phyloP scores from a whole-genome alignment of 2,329 filamentous ascomycete species.

The Aspergillus ibericus region DNA sequence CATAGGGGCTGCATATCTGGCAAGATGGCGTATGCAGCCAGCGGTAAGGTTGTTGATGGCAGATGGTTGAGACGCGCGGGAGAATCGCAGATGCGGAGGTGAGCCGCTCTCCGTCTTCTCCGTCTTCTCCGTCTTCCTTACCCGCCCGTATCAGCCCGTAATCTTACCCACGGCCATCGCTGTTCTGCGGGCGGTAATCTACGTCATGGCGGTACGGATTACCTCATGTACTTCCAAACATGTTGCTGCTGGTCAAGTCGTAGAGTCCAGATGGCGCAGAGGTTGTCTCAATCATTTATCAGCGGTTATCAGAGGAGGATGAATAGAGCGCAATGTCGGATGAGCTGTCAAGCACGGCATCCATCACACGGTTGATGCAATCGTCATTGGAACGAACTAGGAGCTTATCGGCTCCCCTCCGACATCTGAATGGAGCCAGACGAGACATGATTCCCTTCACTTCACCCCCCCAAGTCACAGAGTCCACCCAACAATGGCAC shows the following conservation, averaged over 20 bases:
- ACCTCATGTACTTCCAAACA: not conserved
- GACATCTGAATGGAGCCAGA: not conserved
- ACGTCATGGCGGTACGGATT: not conserved
- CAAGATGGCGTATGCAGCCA: not conserved
- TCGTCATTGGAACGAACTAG: not conserved
- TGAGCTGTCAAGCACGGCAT: not conserved
- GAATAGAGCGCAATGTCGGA: not conserved
- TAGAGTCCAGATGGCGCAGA: too few species aligned
- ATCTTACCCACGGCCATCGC: slow-evolving; percentile 11
- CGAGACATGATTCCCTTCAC: not conserved
- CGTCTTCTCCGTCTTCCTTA: too few species aligned
- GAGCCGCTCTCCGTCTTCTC: not conserved
- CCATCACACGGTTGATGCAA: not conserved
- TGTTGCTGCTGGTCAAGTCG: not conserved
- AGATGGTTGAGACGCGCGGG: not conserved
- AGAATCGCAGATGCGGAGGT: slow-evolving; percentile 9
- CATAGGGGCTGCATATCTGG: slow-evolving; percentile 8
- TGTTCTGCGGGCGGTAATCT: not conserved
- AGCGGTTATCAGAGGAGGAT: not conserved
- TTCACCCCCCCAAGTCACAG: not conserved
- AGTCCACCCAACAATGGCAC: slow-evolving; percentile 17
- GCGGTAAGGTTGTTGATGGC: not conserved
- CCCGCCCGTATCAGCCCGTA: slow-evolving; percentile 12
- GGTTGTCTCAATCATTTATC: too few species aligned
- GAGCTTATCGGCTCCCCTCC: not conserved